Conservation (phyloP, 805 yeast genomes). For the Komagataella mondaviorum region DNA sequence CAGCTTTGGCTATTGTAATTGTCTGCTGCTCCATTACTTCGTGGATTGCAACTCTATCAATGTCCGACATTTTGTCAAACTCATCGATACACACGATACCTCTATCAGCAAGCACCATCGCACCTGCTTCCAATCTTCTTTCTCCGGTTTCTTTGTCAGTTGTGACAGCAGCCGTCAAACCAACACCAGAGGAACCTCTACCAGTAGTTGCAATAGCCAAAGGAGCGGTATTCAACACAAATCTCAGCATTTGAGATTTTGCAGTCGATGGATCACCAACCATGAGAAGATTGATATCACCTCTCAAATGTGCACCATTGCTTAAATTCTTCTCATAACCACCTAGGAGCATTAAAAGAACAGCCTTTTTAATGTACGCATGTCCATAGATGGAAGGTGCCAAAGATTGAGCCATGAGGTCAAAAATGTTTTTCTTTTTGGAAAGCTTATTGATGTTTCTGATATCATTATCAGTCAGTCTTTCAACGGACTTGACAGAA, state of each 20-base stretch:
- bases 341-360: slow-evolving; percentile 79
- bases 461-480: slow-evolving; percentile 71
- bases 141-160: slow-evolving; percentile 96
- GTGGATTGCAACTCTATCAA: slow-evolving; percentile 95
- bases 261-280: slow-evolving; percentile 99
- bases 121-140: slow-evolving; percentile 94
- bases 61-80: slow-evolving; percentile 95
- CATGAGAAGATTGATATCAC: slow-evolving; percentile 91
- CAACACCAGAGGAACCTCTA: slow-evolving; percentile 99
- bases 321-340: slow-evolving; percentile 90
- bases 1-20: slow-evolving; percentile 95
- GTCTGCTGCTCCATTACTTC: slow-evolving; percentile 99
- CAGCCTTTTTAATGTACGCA: slow-evolving; percentile 82
- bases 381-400: slow-evolving; percentile 97
- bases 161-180: slow-evolving; percentile 97
- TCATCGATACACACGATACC: slow-evolving; percentile 98
- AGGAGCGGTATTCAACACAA: slow-evolving; percentile 89
- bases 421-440: slow-evolving; percentile 59
- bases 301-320: slow-evolving; percentile 94
- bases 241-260: slow-evolving; percentile 87
- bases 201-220: slow-evolving; percentile 97
- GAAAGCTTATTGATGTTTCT: slow-evolving; percentile 75
- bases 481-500: slow-evolving; percentile 45
- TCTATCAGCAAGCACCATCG: slow-evolving; percentile 96
- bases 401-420: slow-evolving; percentile 66